Evolutionary conservation across 2,329 filamentous ascomycete genomes (phyloP).

Genomic region (Colletotrichum aenigma): DNA sequence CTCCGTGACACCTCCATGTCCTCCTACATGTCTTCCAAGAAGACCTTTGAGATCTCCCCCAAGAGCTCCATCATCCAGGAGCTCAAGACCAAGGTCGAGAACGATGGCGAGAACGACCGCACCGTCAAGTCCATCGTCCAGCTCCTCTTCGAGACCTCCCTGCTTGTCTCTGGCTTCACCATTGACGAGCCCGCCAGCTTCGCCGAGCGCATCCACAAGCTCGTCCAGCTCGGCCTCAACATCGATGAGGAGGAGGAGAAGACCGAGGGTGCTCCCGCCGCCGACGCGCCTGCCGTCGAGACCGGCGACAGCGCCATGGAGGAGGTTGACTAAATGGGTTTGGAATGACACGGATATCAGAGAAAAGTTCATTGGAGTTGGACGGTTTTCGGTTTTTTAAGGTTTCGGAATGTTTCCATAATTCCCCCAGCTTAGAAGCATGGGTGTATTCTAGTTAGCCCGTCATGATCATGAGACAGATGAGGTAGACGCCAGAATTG

Average conservation of each 20-base stretch:
- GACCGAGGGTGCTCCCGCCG: constrained; percentile 60
- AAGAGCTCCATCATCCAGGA: constrained; percentile 98
- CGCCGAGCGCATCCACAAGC: constrained; percentile 99
- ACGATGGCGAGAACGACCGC: constrained; percentile 96
- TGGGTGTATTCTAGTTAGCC: constrained; percentile 45
- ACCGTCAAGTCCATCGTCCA: constrained; percentile 99
- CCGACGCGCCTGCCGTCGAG: constrained; percentile 62
- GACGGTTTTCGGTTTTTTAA: constrained; percentile 37
- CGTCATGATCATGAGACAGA: constrained; percentile 45
- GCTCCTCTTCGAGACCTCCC: constrained; percentile 97
- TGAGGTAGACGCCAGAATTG: constrained; percentile 40
- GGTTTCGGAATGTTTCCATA: constrained; percentile 29
- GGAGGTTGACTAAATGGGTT: constrained; percentile 87
- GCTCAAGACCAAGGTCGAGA: constrained; percentile 98
- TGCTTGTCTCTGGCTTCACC: constrained; percentile 98
- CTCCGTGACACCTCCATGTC: constrained; percentile 99
- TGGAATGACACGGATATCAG: constrained; percentile 35
- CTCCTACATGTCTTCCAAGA: constrained; percentile 99
- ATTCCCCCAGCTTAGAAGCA: constrained; percentile 32
- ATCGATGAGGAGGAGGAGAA: constrained; percentile 92
- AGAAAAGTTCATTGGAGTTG: constrained; percentile 42
- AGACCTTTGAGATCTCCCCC: constrained; percentile 99
- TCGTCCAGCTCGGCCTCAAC: constrained; percentile 96
- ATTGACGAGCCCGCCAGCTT: constrained; percentile 98
- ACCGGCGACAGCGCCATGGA: constrained; percentile 96